A percentile compares a stretch with the other conserved stretches of the same genome.
Conservation (phyloP, 768 basidiomycete genomes). For the Tulasnella sp. region DNA sequence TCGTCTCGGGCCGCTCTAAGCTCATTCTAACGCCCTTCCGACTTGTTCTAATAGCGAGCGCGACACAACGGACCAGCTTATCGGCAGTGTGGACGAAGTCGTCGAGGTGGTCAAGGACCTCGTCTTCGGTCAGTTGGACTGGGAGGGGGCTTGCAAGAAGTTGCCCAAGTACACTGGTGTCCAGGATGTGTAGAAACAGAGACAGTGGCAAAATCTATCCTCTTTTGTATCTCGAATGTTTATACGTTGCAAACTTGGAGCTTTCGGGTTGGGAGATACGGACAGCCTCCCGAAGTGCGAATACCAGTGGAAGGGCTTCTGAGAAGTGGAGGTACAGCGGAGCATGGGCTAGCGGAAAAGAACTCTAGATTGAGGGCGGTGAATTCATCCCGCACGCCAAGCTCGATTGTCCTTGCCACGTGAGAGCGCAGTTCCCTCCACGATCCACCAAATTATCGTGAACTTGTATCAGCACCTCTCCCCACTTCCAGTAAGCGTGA, state of each 20-base stretch:
- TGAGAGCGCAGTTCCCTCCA: background rate
- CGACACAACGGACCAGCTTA: conserved; percentile 91
- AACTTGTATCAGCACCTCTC: background rate
- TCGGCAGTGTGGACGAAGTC: conserved; percentile 88
- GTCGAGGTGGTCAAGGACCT: conserved; percentile 78
- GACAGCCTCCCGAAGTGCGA: background rate
- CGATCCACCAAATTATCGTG: background rate
- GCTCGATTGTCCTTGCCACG: too few relatives aligned
- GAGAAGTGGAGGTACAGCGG: too few relatives aligned
- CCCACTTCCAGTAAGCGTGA: too few relatives aligned
- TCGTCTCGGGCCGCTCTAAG: background rate
- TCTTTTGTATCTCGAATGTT: background rate
- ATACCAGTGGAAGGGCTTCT: too few relatives aligned
- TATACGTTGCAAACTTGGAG: conserved; percentile 4
- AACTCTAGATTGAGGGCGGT: too few relatives aligned
- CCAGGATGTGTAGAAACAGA: conserved; percentile 62
- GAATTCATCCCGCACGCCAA: too few relatives aligned
- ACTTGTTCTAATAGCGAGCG: conserved; percentile 65
- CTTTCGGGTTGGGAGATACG: background rate
- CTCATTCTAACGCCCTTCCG: background rate
- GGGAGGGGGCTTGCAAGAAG: conserved; percentile 71
- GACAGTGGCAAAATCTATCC: background rate
- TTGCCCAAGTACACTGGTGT: conserved; percentile 85
- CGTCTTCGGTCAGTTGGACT: conserved; percentile 72
- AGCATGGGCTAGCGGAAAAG: too few relatives aligned